Evolutionary conservation across 164 flowering plant species (phyloP), one percentile per base, ranked within the genome.

Genomic region (Malania oleifera): DNA sequence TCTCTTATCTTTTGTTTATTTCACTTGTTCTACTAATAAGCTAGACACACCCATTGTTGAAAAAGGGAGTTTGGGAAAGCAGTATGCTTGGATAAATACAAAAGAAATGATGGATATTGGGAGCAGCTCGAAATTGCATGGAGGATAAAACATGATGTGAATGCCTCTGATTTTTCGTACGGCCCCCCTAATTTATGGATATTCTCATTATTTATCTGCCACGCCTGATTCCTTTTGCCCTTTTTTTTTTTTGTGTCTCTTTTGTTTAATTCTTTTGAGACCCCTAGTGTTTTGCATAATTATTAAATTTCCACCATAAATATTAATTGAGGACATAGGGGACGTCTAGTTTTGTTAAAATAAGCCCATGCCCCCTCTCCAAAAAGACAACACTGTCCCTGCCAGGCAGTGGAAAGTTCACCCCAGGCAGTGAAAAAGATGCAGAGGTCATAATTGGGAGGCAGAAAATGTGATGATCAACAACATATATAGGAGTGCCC

Each of bases 191-290:
- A 51, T 62, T 55, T 40, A 49, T 59, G 68, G 59, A 72, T 65
- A 68, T 62, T 65, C 68, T 75, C 75, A 72, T 75, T 52, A 67
- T 72, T 47, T 63, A 55, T 5, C 63, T 54, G 69, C 70, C 79
- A 75, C 76, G 76, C 80, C 71, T 72, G 67, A 72, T 75, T 66
- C 61, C 61, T 51, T 55, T 61, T 61, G 37, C 43, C 45, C 50
- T 43, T 44, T 20, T 4, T 13, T 61, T 59, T 51, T 29, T 27
- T 41, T 43, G 0, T 29, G 24, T 35, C 12, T 23, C 22, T 7
- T 29, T 27, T 49, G 25, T 63, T 31, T n/a, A 26, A 23, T 39
- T 37, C 5, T 13, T 4, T 55, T 31, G 35, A 31, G 9, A 31
- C 35, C 35, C n/a, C 35, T 4, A 31, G 9, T 31, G 35, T 50